Conservation (phyloP, 73 alveolate genomes). For the Paramecium tetraurelia region DNA sequence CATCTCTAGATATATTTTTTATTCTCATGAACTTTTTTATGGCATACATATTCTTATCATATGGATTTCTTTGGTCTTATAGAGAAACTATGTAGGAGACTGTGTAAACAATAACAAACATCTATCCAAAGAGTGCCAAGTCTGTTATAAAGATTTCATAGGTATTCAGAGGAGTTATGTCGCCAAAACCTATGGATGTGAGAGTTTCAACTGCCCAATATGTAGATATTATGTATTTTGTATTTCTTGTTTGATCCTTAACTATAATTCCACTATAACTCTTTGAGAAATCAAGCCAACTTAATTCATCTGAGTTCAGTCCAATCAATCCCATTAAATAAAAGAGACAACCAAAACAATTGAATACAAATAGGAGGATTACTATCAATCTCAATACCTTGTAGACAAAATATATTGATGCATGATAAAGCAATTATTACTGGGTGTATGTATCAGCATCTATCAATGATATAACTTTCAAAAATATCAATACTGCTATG, state of each 20-base stretch:
- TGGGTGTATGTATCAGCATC: background rate
- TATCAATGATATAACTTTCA: background rate
- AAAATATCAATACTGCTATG: background rate
- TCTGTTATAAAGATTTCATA: background rate
- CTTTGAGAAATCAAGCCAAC: background rate
- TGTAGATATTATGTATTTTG: background rate
- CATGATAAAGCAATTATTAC: background rate
- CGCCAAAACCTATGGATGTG: background rate
- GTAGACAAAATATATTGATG: background rate
- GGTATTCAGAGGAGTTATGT: background rate
- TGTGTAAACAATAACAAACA: background rate
- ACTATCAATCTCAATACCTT: background rate
- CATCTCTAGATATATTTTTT: background rate
- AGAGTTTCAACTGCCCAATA: slow-evolving; percentile 28
- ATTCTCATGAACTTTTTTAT: background rate
- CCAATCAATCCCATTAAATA: background rate
- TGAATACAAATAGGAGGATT: background rate
- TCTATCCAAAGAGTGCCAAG: background rate
- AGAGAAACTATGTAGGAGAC: background rate
- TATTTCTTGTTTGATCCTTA: background rate
- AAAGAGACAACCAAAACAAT: slow-evolving; percentile 17
- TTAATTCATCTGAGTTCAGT: background rate
- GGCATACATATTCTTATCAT: background rate
- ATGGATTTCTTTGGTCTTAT: background rate
- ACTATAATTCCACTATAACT: background rate